Evolutionary conservation across 495 filamentous ascomycete species (phyloP).

Genomic region (Talaromyces trachyspermus): DNA sequence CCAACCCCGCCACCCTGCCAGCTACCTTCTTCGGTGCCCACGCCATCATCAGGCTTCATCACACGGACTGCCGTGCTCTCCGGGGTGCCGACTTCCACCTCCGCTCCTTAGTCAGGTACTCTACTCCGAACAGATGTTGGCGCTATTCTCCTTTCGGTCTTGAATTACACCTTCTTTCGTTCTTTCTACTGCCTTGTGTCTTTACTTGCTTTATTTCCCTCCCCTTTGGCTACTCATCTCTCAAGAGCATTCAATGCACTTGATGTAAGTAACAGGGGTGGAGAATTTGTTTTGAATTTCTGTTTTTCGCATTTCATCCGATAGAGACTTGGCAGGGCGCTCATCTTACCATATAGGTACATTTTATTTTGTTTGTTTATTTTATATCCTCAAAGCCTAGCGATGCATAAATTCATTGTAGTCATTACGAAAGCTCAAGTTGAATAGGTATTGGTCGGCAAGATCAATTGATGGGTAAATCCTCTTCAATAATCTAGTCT

Average conservation of each 20-base stretch:
- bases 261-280: not conserved
- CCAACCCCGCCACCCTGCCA: not conserved
- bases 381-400: not conserved
- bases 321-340: not conserved
- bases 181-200: not conserved
- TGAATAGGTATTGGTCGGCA: no score
- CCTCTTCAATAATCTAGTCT: no score
- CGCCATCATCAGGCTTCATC: not conserved
- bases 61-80: not conserved
- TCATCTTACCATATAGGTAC: not conserved
- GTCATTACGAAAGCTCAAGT: no score
- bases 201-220: not conserved
- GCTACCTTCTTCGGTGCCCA: not conserved
- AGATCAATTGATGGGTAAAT: no score
- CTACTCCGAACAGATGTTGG: not conserved
- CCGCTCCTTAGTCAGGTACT: not conserved
- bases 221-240: no score
- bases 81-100: no score
- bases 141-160: not conserved
- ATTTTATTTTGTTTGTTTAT: not conserved
- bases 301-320: not conserved
- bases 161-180: not conserved
- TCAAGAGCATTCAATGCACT: no score
- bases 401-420: slow-evolving; percentile 22
- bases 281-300: not conserved